Evolutionary conservation across 495 filamentous ascomycete species (phyloP), one percentile per base, ranked within the genome.

Genomic region (Aspergillus cristatus): DNA sequence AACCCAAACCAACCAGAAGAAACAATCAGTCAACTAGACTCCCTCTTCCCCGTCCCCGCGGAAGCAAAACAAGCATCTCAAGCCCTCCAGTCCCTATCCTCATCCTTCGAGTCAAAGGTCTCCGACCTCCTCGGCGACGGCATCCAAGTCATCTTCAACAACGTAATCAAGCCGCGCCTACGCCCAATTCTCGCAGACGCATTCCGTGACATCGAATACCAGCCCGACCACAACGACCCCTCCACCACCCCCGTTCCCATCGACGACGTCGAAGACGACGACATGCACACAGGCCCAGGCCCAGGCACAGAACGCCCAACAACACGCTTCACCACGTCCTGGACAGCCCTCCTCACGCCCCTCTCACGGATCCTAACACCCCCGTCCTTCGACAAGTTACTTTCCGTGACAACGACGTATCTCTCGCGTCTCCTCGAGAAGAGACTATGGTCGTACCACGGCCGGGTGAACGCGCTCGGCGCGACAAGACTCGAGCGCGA

Each of bases 131-230:
- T 91, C 34, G 72, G 70, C 33, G 90, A 96, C 46, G 86, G 83
- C 13, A 73, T 91, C 35, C 70, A 76, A 47, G 89, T 89, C 11
- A 70, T 89, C 33, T 94, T 94, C 65, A 82, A 86, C 55, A 82
- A 88, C 45, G 81, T 95, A 18, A 67, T 96, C 49, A 91, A 91
- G 48, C 79, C 81, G 20, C 84, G 86, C 14, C 70, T 98, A 15
- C 79, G 91, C 2, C 86, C 86, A 0, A 75, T 95, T 20, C 71
- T 97, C 11, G 72, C 80, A 18, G 89, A 97, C 42, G 74, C 88
- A 4, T 98, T 94, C 68, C 80, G 88, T 15, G 89, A 95, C 54
- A 80, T 85, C 25, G 87, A 95, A 55, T 98, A 98, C 65, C 60
- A 67, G 26, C 63, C 54, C 8, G 47, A 46, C 15, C 55, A 64